Evolutionary conservation across 1,284 basidiomycete genomes (phyloP).

Genomic region (Trichosporon coremiiforme): DNA sequence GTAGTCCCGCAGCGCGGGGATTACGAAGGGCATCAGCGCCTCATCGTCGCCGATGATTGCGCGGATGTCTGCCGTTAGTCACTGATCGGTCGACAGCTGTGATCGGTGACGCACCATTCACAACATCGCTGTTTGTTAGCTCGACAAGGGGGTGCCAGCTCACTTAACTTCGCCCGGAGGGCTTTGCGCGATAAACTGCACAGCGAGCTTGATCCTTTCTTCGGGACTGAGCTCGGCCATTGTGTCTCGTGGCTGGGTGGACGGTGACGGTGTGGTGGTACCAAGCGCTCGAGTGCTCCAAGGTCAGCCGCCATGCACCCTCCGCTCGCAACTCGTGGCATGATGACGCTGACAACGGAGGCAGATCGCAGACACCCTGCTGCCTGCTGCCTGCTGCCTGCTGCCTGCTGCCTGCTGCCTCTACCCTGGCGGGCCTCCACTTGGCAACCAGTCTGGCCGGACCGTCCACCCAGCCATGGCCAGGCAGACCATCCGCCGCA

Average conservation of each 20-base stretch:
- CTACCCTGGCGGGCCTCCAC: neutral
- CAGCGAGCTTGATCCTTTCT: constrained; percentile 60
- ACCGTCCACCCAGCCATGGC: neutral
- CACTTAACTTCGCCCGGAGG: constrained; percentile 90
- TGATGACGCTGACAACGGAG: constrained; percentile 14
- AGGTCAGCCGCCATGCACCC: neutral
- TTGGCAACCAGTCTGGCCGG: neutral
- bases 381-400: neutral
- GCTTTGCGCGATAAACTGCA: constrained; percentile 78
- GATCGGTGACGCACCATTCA: constrained; percentile 65
- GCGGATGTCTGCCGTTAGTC: constrained; percentile 68
- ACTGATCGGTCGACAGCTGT: too few relatives aligned
- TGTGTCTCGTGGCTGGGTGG: constrained; percentile 14
- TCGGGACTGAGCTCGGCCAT: constrained; percentile 47
- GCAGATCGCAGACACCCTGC: neutral
- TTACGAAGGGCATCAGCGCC: constrained; percentile 71
- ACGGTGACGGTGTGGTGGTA: constrained; percentile 14
- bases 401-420: neutral
- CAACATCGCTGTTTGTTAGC: constrained; percentile 65
- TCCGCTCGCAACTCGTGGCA: constrained; percentile 2
- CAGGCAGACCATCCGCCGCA: neutral
- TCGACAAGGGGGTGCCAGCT: constrained; percentile 22
- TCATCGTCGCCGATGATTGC: constrained; percentile 83
- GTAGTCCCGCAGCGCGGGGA: constrained; percentile 75
- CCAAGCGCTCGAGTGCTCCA: neutral